phyloP scores from a whole-genome alignment of 2,329 filamentous ascomycete genomes.

The Beauveria sp. region DNA sequence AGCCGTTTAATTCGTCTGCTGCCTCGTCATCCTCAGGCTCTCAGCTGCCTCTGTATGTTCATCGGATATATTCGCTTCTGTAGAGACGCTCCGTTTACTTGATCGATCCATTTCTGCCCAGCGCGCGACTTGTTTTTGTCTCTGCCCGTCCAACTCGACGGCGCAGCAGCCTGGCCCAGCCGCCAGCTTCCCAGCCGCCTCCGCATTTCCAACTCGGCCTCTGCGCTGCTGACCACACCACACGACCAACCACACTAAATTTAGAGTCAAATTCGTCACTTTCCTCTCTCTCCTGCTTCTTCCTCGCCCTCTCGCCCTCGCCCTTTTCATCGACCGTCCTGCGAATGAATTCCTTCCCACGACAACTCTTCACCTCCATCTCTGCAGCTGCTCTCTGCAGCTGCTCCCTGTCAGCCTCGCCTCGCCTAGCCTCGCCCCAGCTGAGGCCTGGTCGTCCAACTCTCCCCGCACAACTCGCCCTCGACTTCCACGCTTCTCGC shows the following conservation, averaged over 20 bases:
- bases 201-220: conserved; percentile 2
- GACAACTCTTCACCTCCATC: neutral
- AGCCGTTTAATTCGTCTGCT: neutral
- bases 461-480: neutral
- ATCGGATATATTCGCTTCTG: too few species aligned
- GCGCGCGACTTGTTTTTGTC: neutral
- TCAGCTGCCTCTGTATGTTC: neutral
- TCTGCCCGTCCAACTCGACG: neutral
- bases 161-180: too few species aligned
- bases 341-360: neutral
- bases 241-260: too few species aligned
- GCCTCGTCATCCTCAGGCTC: neutral
- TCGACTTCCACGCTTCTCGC: conserved; percentile 12
- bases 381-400: neutral
- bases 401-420: conserved; percentile 7
- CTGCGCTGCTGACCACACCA: neutral
- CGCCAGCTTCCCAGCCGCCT: neutral
- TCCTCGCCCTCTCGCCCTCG: neutral
- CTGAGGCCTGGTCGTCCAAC: conserved; percentile 1
- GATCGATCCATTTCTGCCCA: too few species aligned
- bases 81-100: too few species aligned
- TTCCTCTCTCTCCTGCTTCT: neutral
- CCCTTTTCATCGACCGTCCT: neutral
- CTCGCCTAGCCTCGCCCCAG: conserved; percentile 1
- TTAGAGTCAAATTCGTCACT: too few species aligned